A percentile compares a stretch with the other conserved stretches of the same genome.
Evolutionary conservation across 2,329 filamentous ascomycete genomes (phyloP).

Genomic region (Diaporthe sp.): DNA sequence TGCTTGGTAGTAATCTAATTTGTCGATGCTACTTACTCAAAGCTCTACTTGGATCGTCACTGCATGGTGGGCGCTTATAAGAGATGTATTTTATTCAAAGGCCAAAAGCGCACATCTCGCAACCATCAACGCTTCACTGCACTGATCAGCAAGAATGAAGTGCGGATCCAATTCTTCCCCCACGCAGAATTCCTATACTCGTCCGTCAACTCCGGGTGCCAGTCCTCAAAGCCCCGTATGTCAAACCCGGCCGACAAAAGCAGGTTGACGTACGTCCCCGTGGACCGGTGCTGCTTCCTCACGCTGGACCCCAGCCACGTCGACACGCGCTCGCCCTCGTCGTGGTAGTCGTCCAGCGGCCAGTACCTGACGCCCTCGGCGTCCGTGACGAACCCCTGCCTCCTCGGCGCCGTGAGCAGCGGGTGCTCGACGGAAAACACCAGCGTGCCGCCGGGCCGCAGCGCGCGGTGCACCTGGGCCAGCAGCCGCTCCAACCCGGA

Average conservation of each 20-base stretch:
- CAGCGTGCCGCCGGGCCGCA: neutral
- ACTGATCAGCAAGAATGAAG: neutral
- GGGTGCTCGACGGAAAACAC: conserved; percentile 2
- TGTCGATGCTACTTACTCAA: neutral
- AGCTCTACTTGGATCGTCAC: too few species aligned
- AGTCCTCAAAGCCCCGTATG: neutral
- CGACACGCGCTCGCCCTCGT: conserved; percentile 5
- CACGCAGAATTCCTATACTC: neutral
- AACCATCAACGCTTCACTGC: neutral
- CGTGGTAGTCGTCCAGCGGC: conserved; percentile 1
- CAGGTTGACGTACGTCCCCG: neutral
- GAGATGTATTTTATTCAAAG: too few species aligned
- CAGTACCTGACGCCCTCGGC: neutral
- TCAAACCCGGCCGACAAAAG: neutral
- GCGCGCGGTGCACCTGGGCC: neutral
- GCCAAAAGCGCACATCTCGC: neutral
- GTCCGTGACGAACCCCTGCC: neutral
- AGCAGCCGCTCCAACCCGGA: neutral
- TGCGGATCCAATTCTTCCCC: neutral
- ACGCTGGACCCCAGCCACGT: neutral
- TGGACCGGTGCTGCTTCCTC: conserved; percentile 1
- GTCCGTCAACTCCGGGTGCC: neutral
- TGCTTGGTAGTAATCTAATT: neutral
- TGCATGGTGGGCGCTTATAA: neutral
- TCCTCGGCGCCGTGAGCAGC: neutral